Evolutionary conservation across 345 rosid genomes (phyloP), one percentile per base, ranked within the genome.

Genomic region (Carallia pectinifolia): DNA sequence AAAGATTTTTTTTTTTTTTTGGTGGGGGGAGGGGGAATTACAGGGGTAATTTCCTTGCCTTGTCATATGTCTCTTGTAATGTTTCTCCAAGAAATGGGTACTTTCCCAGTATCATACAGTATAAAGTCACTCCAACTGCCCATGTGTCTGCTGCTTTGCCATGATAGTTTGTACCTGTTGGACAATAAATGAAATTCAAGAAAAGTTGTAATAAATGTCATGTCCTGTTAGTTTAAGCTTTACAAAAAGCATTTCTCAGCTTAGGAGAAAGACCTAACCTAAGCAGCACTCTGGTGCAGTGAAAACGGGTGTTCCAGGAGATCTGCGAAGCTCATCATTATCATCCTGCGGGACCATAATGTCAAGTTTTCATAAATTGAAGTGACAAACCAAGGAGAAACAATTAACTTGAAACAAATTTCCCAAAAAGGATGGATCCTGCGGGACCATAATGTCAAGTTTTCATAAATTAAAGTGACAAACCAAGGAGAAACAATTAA

Each of bases 291-390:
- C 99, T 6, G 98, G 99, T 54, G 99, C 99, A 73, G 99, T 96
- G 83, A 90, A 96, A 77, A 96, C 99, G 53, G 99, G 99, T 58
- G 99, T 96, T 65, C 99, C 99, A 17, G 99, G 99, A 71, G 99
- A 96, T 15, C 98, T 86, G 39, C 98, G 89, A 71, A 96, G 98
- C 76, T 88, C 93, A 83, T 96, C 99, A 77, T 90, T 85, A 71
- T 89, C 91, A 83, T 89, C 96, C 99, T 92, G 81, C 76, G 64
- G 7, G 69, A 63, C n/a, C 63, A 74, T 19, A 56, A 12, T 23
- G 31, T 30, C 23, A 23, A 30, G 31, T 56, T 56, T 2, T 23
- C 23, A 23, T 23, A 15, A 56, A 56, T 13, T 56, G 31, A 10
- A 19, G 29, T 33, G 27, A 27, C 50, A 40, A 2, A 12, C 50